Evolutionary conservation across 352 stramenopile species (phyloP).

Genomic region (Pythium guiyangense): DNA sequence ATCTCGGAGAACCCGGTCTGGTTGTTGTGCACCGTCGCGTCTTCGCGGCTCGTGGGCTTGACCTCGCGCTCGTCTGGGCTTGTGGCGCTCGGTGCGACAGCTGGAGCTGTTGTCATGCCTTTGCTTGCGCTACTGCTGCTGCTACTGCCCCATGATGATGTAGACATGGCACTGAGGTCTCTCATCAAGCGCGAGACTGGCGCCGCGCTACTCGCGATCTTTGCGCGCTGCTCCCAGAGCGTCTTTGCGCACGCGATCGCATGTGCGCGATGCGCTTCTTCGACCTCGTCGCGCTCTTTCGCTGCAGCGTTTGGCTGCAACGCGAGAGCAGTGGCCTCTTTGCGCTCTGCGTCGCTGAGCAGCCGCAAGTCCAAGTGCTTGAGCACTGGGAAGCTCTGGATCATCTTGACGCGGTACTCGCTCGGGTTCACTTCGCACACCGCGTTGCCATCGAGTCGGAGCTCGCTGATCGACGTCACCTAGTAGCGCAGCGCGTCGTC

Average conservation of each 20-base stretch:
- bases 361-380: conserved; percentile 83
- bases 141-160: conserved; percentile 8
- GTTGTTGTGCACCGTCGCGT: conserved; percentile 43
- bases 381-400: conserved; percentile 66
- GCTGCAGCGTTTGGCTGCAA: conserved; percentile 22
- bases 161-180: background rate
- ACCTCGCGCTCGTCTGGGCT: conserved; percentile 29
- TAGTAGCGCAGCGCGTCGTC: background rate
- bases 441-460: conserved; percentile 85
- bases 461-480: conserved; percentile 70
- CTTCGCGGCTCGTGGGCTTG: conserved; percentile 40
- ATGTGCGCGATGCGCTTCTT: conserved; percentile 39
- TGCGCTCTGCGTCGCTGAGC: conserved; percentile 73
- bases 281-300: conserved; percentile 43
- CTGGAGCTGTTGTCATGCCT: background rate
- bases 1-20: conserved; percentile 64
- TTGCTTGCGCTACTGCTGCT: conserved; percentile 11
- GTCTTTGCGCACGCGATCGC: conserved; percentile 38
- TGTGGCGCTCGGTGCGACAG: no score
- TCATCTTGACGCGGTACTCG: conserved; percentile 67
- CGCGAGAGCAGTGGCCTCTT: conserved; percentile 32
- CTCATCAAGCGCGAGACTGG: background rate
- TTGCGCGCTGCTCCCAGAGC: conserved; percentile 32
- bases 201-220: background rate
- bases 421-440: conserved; percentile 39